Evolutionary conservation across 495 filamentous ascomycete genomes (phyloP).

Genomic region (Friedmanniomyces simplex): DNA sequence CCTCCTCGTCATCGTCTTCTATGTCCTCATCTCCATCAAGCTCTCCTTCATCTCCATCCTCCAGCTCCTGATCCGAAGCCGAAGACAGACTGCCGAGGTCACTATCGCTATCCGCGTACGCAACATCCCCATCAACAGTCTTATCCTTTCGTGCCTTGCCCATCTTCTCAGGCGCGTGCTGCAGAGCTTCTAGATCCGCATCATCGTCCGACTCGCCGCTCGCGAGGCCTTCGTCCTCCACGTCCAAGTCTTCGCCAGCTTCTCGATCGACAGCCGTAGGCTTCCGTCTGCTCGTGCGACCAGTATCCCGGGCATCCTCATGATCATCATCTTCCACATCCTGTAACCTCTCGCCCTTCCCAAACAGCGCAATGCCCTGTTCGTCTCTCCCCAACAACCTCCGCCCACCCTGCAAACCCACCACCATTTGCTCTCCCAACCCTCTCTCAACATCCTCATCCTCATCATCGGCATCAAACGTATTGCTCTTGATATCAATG

Average conservation of each 20-base stretch:
- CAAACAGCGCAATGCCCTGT: slow-evolving; percentile 73
- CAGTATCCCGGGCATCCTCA: slow-evolving; percentile 42
- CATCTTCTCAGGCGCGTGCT: slow-evolving; percentile 28
- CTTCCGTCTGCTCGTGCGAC: slow-evolving; percentile 59
- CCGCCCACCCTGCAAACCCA: slow-evolving; percentile 76
- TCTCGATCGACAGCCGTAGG: slow-evolving; percentile 51
- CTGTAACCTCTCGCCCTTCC: slow-evolving; percentile 58
- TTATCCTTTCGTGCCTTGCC: slow-evolving; percentile 32
- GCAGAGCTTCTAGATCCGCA: slow-evolving; percentile 29
- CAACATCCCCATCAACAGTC: slow-evolving; percentile 51
- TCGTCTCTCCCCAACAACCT: slow-evolving; percentile 71
- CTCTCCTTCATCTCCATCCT: slow-evolving; percentile 48
- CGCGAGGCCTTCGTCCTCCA: slow-evolving; percentile 27
- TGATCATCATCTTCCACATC: slow-evolving; percentile 45
- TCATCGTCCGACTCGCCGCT: slow-evolving; percentile 37
- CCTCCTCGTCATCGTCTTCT: slow-evolving; percentile 35
- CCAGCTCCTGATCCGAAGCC: slow-evolving; percentile 49
- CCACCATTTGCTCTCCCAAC: slow-evolving; percentile 84
- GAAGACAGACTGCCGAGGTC: slow-evolving; percentile 85
- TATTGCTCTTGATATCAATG: slow-evolving; percentile 63
- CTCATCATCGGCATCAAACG: slow-evolving; percentile 63
- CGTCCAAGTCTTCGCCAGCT: slow-evolving; percentile 36
- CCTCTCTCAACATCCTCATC: slow-evolving; percentile 60
- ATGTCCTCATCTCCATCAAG: slow-evolving; percentile 44
- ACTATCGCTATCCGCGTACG: slow-evolving; percentile 93